phyloP scores from a whole-genome alignment of 169 alveolate genomes.

The Cryptosporidium baileyi region DNA sequence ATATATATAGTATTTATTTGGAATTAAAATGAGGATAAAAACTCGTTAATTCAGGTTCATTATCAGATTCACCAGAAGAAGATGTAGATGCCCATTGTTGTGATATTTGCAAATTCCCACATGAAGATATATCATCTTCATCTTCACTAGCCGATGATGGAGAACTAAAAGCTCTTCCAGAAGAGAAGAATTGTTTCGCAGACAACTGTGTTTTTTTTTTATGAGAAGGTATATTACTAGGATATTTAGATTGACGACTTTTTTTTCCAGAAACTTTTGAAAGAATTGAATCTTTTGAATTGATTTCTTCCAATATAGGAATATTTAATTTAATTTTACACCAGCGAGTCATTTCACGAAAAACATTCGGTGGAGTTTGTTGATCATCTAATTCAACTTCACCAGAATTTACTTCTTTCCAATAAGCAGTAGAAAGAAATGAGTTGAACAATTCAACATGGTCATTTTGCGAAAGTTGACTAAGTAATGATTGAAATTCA shows the following conservation, averaged over 20 bases:
- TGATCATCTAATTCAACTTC: slow-evolving; percentile 69
- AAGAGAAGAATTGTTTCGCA: slow-evolving; percentile 61
- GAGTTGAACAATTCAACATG: slow-evolving; percentile 64
- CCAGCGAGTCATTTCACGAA: slow-evolving; percentile 60
- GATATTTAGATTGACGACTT: neutral
- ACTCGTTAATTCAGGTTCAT: slow-evolving; percentile 63
- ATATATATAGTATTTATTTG: no score
- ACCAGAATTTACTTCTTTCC: slow-evolving; percentile 66
- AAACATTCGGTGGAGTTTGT: slow-evolving; percentile 56
- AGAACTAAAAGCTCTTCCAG: slow-evolving; percentile 64
- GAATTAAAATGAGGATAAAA: slow-evolving; percentile 63
- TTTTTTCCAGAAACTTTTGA: neutral
- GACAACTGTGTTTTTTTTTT: slow-evolving; percentile 49
- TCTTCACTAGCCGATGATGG: slow-evolving; percentile 24
- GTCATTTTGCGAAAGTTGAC: slow-evolving; percentile 60
- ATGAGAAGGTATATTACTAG: neutral
- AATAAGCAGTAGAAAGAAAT: slow-evolving; percentile 42
- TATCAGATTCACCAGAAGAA: slow-evolving; percentile 65
- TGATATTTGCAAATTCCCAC: slow-evolving; percentile 48
- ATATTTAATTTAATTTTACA: slow-evolving; percentile 48
- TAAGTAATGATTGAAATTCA: slow-evolving; percentile 50
- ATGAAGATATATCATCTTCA: slow-evolving; percentile 36
- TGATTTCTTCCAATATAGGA: slow-evolving; percentile 1
- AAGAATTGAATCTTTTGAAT: neutral
- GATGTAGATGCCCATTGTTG: slow-evolving; percentile 55